Evolutionary conservation across 176 grass and related monocot genomes (phyloP), one percentile per base, ranked within the genome.

Genomic region (Dactylis glomerata): DNA sequence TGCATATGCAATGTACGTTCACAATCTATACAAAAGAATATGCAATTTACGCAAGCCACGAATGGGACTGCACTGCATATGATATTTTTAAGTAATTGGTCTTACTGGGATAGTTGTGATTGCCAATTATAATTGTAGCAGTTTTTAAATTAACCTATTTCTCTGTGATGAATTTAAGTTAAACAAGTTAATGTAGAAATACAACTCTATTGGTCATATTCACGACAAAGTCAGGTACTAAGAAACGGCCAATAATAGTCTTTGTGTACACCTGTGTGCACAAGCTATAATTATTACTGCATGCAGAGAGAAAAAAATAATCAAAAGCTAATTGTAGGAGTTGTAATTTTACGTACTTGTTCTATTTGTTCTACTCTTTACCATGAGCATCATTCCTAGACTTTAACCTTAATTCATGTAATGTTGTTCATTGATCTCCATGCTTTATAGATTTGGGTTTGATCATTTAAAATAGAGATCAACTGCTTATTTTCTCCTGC

Each of bases 31-130:
- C 54, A 19, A 47, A 8, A 61, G 36, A 33, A 24, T 73, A 37
- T 75, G 20, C 33, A 10, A 63, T 83, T 20, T n/a, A 84, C 37
- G 1, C 13, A 24, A 34, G 54, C n/a, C 37, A 34, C 10, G 61
- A 83, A n/a, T 33, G 68, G 17, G 57, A 83, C 24, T 49, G 31
- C 22, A 75, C 41, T 84, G 55, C 20, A 83, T 64, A 44, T 19
- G 23, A 20, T 64, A 4, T 49, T 63, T 19, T 12, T 20, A 50
- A 27, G 63, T 58, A 56, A 23, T 3, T 10, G 11, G 62, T 47
- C 7, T 45, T 63, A 75, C 10, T 84, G 56, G 44, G 38, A 28
- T 19, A 51, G 30, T 51, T 52, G 32, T 81, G 30, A 38, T 66
- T 63, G 41, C n/a, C 7, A 61, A 63, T 46, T n/a, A 6, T 84